These are phyloP conservation scores for Aspergillus ibericus DNA, from an alignment of 2,329 filamentous ascomycete species.

Conservation along the genomic window DNA sequence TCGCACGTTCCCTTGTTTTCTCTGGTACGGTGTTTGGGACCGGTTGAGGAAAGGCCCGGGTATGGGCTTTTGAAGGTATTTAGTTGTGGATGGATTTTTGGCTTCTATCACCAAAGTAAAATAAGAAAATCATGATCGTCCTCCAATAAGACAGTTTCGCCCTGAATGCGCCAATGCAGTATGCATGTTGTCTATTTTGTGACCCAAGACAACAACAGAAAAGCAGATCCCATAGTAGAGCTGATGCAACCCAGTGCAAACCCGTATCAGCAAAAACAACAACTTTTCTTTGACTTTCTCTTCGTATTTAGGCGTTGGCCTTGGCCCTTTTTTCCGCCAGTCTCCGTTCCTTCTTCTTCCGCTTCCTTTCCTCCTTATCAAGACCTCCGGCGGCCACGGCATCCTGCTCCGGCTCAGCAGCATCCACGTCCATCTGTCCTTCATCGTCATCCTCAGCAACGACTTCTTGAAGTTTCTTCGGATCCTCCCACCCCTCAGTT, in stretches of 20 bases:
- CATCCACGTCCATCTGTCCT: constrained; percentile 38
- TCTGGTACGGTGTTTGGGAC: constrained; percentile 5
- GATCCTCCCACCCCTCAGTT: constrained; percentile 40
- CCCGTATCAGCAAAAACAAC: not conserved
- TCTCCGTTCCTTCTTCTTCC: constrained; percentile 56
- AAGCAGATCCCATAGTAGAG: not conserved
- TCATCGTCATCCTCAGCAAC: constrained; percentile 46
- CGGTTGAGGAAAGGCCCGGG: not conserved
- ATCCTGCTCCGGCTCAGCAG: constrained; percentile 42
- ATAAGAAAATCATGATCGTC: constrained; percentile 1
- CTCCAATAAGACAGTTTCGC: constrained; percentile 1
- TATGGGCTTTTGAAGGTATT: not conserved
- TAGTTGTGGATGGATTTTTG: not conserved
- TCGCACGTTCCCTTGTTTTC: not conserved
- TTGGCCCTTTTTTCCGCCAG: constrained; percentile 46
- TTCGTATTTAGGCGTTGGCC: constrained; percentile 20
- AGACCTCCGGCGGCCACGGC: constrained; percentile 32
- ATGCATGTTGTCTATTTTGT: constrained; percentile 11
- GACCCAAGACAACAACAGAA: constrained; percentile 1
- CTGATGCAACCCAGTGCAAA: constrained; percentile 2
- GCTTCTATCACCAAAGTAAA: constrained; percentile 20
- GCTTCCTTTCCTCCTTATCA: constrained; percentile 56
- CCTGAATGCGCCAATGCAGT: constrained; percentile 12
- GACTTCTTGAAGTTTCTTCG: constrained; percentile 41
- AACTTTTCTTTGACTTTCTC: not conserved